Percentiles rank a stretch among this genome's conserved stretches.
These are phyloP conservation scores for Leptographium radiaticola DNA, from an alignment of 2,329 filamentous ascomycete species.

Conservation along the genomic window DNA sequence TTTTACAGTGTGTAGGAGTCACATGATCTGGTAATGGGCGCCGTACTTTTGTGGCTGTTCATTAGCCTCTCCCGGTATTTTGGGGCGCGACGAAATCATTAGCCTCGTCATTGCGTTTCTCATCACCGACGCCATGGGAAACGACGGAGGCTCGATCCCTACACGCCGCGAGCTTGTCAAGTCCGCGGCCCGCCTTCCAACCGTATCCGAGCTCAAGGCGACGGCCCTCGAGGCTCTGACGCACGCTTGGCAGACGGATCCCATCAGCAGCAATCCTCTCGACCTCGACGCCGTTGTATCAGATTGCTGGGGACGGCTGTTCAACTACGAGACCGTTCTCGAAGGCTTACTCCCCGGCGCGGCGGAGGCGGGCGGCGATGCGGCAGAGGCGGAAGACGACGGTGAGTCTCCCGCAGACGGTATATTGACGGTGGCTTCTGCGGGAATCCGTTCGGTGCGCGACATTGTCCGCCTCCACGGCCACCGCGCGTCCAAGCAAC, in stretches of 20 bases:
- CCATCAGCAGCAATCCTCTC: slow-evolving; percentile 68
- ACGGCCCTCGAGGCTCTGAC: slow-evolving; percentile 71
- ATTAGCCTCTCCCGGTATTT: too few relatives aligned
- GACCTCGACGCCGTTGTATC: slow-evolving; percentile 62
- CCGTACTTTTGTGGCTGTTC: too few relatives aligned
- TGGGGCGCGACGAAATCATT: not conserved
- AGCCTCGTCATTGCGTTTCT: not conserved
- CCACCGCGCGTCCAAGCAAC: slow-evolving; percentile 20
- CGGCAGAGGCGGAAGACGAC: slow-evolving; percentile 22
- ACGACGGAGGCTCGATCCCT: slow-evolving; percentile 93
- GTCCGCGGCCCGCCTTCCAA: slow-evolving; percentile 72
- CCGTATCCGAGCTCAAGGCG: slow-evolving; percentile 77
- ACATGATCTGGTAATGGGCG: too few relatives aligned
- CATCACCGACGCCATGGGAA: slow-evolving; percentile 56
- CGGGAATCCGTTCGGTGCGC: slow-evolving; percentile 63
- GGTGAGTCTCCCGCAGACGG: slow-evolving; percentile 14
- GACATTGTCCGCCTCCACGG: slow-evolving; percentile 85
- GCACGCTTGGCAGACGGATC: slow-evolving; percentile 79
- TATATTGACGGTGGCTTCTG: slow-evolving; percentile 27
- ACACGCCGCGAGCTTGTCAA: slow-evolving; percentile 94
- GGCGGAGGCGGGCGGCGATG: not conserved
- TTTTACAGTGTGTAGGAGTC: too few relatives aligned
- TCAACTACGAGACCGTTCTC: slow-evolving; percentile 88
- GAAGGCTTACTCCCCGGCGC: slow-evolving; percentile 31
- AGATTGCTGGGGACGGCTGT: slow-evolving; percentile 71